These are phyloP conservation scores for Triticum dicoccoides DNA, from an alignment of 176 grass and related monocot genomes.

Conservation along the genomic window DNA sequence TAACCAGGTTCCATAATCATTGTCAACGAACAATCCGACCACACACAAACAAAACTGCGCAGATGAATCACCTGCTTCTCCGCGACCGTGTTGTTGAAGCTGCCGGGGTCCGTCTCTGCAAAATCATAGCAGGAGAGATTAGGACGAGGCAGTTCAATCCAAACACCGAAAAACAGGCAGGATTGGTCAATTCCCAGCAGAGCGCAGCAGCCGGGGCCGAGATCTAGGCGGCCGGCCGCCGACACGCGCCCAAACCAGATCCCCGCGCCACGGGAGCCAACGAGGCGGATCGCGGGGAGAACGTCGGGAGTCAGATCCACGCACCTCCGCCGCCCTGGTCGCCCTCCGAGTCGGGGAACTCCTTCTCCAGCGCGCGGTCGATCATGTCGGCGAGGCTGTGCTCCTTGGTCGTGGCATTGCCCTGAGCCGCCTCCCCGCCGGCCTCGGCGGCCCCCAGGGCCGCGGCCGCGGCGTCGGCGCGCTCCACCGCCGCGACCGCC, in stretches of 20 bases:
- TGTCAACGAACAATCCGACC: background rate
- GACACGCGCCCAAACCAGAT: slow-evolving; percentile 30
- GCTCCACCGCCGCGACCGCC: slow-evolving; percentile 10
- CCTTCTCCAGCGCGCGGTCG: slow-evolving; percentile 96
- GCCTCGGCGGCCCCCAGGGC: slow-evolving; percentile 21
- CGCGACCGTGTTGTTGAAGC: slow-evolving; percentile 96
- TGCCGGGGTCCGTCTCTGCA: slow-evolving; percentile 79
- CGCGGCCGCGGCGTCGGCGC: slow-evolving; percentile 1
- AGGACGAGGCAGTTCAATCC: slow-evolving; percentile 19
- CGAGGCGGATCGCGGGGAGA: background rate
- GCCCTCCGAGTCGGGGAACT: slow-evolving; percentile 89
- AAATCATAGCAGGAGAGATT: slow-evolving; percentile 25
- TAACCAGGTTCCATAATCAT: background rate
- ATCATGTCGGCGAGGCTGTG: slow-evolving; percentile 92
- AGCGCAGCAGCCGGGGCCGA: slow-evolving; percentile 14
- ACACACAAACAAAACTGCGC: background rate
- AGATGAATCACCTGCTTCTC: slow-evolving; percentile 70
- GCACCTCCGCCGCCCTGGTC: slow-evolving; percentile 91
- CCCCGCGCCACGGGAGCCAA: background rate
- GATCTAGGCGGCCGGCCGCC: slow-evolving; percentile 33
- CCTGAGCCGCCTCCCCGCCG: slow-evolving; percentile 28
- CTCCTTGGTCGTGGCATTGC: slow-evolving; percentile 67
- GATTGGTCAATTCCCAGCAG: background rate
- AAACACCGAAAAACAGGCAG: background rate
- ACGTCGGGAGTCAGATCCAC: slow-evolving; percentile 40